Evolutionary conservation across 2,329 filamentous ascomycete species (phyloP), one percentile per base, ranked within the genome.

Genomic region (Decorospora gaudefroyi): DNA sequence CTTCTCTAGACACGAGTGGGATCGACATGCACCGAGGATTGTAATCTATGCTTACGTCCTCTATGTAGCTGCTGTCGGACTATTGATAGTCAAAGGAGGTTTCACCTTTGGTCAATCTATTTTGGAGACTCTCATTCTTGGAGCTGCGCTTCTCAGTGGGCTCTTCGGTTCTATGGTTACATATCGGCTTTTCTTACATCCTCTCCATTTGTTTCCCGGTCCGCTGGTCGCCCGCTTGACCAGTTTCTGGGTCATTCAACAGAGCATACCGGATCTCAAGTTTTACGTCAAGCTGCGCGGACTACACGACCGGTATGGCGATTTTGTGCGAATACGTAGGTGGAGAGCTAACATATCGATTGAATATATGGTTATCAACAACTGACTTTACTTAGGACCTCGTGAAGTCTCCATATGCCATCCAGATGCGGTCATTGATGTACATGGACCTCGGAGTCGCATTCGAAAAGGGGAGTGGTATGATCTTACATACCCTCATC

Each of bases 401-500:
- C 51, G 56, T 10, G 61, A 62, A 22, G 27, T 62, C 6, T 57
- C 61, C 1, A 56, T 64, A 3, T 42, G 52, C 9, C 46, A 59
- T 30, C 50, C 56, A 10, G 50, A 53, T 26, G 56, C 57, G 3
- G 45, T 64, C 18, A 35, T 35, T 12, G 49, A 53, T 9, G 37
- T 66, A 13, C 54, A 61, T 12, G 59, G 59, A 0, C 43, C 49
- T 3, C 42, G 33, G 18, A 57, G 44, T 11, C 45, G 33, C 9
- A 60, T 57, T n/a, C 29, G 4, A 1, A 68, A 67, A 33, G 58
- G 52, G 2, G 41, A 57, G 4, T 68, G 55, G 23, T 67, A 67
- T 28, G 50, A 57, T n/a, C 45, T 53, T 2, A 47, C 48, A 3
- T 13, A 54, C 12, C 51, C 48, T n/a, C 42, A 55, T 2, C 28